Conservation (phyloP, 164 flowering plant species). For the Magnolia officinalis region DNA sequence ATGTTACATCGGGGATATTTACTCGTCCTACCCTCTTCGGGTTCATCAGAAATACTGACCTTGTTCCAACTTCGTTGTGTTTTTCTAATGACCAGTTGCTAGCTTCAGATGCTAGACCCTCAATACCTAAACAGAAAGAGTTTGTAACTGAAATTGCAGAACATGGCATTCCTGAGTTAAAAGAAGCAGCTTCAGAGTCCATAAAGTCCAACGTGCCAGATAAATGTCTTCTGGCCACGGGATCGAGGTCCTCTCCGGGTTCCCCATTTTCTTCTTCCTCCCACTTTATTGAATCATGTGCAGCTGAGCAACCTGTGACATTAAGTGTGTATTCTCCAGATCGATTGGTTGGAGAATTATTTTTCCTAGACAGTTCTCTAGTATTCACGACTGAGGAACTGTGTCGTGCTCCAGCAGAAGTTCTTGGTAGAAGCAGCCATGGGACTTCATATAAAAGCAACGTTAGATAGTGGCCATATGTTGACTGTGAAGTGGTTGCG, state of each 20-base stretch:
- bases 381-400: slow-evolving; percentile 85
- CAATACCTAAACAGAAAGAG: slow-evolving; percentile 61
- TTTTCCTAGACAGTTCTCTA: slow-evolving; percentile 67
- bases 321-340: slow-evolving; percentile 92
- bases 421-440: slow-evolving; percentile 97
- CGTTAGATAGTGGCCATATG: slow-evolving; percentile 73
- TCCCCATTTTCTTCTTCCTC: slow-evolving; percentile 75
- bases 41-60: slow-evolving; percentile 41
- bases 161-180: slow-evolving; percentile 33
- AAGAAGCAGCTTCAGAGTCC: slow-evolving; percentile 15
- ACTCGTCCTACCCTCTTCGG: slow-evolving; percentile 52
- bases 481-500: slow-evolving; percentile 95
- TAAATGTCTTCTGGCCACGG: slow-evolving; percentile 41
- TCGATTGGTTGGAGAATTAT: slow-evolving; percentile 84
- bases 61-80: slow-evolving; percentile 56
- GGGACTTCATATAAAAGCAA: slow-evolving; percentile 91
- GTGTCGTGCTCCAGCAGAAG: slow-evolving; percentile 95
- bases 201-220: slow-evolving; percentile 21
- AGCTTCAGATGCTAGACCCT: slow-evolving; percentile 58
- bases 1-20: slow-evolving; percentile 46
- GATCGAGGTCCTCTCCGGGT: slow-evolving; percentile 70
- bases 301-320: slow-evolving; percentile 46
- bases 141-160: slow-evolving; percentile 50
- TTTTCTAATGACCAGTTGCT: slow-evolving; percentile 60
- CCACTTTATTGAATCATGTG: slow-evolving; percentile 40